Base-by-base conservation (phyloP, 257 asterid species). In the Plantago major region DNA sequence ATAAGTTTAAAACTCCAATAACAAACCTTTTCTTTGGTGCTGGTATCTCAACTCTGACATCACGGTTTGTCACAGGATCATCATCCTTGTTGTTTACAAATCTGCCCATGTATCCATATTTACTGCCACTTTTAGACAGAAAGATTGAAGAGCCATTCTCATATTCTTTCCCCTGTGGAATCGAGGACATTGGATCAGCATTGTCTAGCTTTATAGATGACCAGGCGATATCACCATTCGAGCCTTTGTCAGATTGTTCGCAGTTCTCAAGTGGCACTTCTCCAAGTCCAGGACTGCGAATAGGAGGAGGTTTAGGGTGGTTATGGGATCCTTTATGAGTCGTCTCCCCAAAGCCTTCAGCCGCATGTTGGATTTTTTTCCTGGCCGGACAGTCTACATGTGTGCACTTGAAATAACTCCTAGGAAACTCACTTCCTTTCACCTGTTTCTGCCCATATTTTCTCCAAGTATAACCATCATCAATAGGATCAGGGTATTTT, bases 361-460 rank as follows among this genome's bases (percentile, higher is more conserved):
- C 82, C 37, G 95, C 81, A 55, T 92, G 81, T 71, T 87, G 94
- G 13, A 90, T 92, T 67, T 87, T 84, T 69, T 90, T 90, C 94
- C 87, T 90, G 63, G 83, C 95, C 0, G 84, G 85, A 61, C 97
- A 90, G 44, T 69, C 73, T 45, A 68, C 70, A 71, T 84, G 77
- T 3, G 94, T 84, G 78, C 97, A 90, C 84, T 87, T 90, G 76
- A 79, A 90, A 67, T 90, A 90, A 63, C 97, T 90, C n/a, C 95
- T 76, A 7, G 97, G 97, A 74, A 63, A 89, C 67, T 81, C 89
- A 11, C 97, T 87, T 44, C 95, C 94, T 68, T 82, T 87, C 18
- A 89, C 95, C 46, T 84, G 94, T 63, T 90, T 90, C 71, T 90
- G 97, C 55, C 97, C 97, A 17, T 90, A 90, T 65, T 90, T 89